phyloP scores from a whole-genome alignment of 148 eudicot species.

The Amaranthus hypochondriacus region DNA sequence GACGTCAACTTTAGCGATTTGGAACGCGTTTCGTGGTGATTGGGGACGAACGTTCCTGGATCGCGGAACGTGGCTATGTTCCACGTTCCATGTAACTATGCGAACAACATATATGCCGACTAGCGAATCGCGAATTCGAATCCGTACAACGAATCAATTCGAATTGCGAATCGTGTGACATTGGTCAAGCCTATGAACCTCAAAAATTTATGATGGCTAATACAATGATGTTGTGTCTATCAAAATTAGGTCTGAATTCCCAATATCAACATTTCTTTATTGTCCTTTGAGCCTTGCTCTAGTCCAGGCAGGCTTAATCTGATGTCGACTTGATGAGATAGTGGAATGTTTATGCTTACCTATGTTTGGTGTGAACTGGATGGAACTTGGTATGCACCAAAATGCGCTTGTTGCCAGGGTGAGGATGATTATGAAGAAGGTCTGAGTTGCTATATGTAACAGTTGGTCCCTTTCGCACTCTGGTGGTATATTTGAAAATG shows the following conservation, averaged over 20 bases:
- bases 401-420: neutral
- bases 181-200: neutral
- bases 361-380: neutral
- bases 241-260: neutral
- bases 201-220: neutral
- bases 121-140: no score
- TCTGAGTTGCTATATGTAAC: neutral
- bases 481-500: neutral
- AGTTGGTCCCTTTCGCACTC: neutral
- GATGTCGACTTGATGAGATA: neutral
- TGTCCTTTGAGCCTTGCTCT: neutral
- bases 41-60: no score
- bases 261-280: neutral
- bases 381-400: neutral
- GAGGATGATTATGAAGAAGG: neutral
- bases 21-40: no score
- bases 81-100: no score
- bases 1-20: no score
- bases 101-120: no score
- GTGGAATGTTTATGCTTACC: neutral
- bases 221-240: neutral
- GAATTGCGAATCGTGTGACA: no score
- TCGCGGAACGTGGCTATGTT: no score
- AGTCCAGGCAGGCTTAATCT: neutral
- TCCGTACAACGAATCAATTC: no score